Evolutionary conservation across 2,329 filamentous ascomycete species (phyloP).

Genomic region (Aureobasidium subglaciale): DNA sequence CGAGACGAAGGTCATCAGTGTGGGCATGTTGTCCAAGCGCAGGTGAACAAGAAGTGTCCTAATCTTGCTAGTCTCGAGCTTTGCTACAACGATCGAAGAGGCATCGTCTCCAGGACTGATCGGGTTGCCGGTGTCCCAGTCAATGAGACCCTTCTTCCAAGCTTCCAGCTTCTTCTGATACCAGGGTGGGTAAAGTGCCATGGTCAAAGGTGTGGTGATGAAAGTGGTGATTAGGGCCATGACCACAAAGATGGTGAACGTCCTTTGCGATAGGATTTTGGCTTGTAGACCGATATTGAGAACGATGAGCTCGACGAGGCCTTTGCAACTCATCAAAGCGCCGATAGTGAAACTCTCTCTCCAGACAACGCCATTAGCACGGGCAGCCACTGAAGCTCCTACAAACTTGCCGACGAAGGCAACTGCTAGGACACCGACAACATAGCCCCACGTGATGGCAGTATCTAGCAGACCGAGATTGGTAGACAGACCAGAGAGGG

Average conservation of each 20-base stretch:
- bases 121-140: constrained; percentile 64
- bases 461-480: constrained; percentile 76
- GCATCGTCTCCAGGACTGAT: constrained; percentile 27
- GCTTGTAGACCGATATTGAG: constrained; percentile 77
- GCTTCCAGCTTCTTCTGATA: constrained; percentile 66
- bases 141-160: constrained; percentile 79
- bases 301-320: constrained; percentile 91
- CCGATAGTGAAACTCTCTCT: constrained; percentile 84
- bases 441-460: constrained; percentile 83
- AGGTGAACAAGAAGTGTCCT: constrained; percentile 71
- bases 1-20: constrained; percentile 73
- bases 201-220: constrained; percentile 68
- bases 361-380: constrained; percentile 73
- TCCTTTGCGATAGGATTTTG: constrained; percentile 68
- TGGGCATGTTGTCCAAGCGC: constrained; percentile 75
- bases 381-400: constrained; percentile 73
- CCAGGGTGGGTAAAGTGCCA: constrained; percentile 66
- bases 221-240: constrained; percentile 89
- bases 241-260: constrained; percentile 90
- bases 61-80: constrained; percentile 46
- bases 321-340: constrained; percentile 92
- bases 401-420: constrained; percentile 81
- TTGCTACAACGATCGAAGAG: constrained; percentile 35
- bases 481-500: constrained; percentile 81
- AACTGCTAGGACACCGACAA: constrained; percentile 71